phyloP scores from a whole-genome alignment of 1,284 basidiomycete species.

The Fistulina hepatica region DNA sequence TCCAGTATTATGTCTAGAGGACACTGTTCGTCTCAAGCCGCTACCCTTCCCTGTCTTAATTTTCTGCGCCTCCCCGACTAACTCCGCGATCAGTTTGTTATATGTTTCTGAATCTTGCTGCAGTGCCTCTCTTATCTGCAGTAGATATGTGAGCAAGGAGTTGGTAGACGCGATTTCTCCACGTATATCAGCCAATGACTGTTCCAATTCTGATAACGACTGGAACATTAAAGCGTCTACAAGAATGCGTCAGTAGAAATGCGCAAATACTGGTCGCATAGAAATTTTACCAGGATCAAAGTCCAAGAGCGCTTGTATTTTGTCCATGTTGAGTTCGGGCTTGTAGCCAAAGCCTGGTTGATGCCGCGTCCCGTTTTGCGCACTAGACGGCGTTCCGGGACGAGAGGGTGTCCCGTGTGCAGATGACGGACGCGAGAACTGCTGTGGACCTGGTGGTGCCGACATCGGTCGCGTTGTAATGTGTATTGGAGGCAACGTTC shows the following conservation, averaged over 20 bases:
- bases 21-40: too few relatives aligned
- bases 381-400: conserved; percentile 39
- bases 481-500: conserved; percentile 66
- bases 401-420: conserved; percentile 29
- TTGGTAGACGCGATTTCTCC: conserved; percentile 64
- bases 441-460: conserved; percentile 55
- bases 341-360: conserved; percentile 52
- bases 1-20: too few relatives aligned
- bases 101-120: conserved; percentile 84
- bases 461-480: conserved; percentile 76
- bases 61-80: conserved; percentile 76
- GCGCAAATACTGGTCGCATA: conserved; percentile 15
- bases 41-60: conserved; percentile 58
- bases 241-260: conserved; percentile 9
- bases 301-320: conserved; percentile 54
- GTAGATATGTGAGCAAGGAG: conserved; percentile 61
- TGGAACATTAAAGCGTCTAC: conserved; percentile 63
- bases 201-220: conserved; percentile 55
- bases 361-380: neutral
- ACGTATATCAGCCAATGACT: conserved; percentile 55
- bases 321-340: conserved; percentile 58
- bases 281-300: conserved; percentile 48
- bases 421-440: conserved; percentile 27
- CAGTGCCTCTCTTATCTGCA: conserved; percentile 75
- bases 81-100: conserved; percentile 69